Conservation (phyloP, 192 early-diverging fungal genomes). For the Spizellomyces punctatus region DNA sequence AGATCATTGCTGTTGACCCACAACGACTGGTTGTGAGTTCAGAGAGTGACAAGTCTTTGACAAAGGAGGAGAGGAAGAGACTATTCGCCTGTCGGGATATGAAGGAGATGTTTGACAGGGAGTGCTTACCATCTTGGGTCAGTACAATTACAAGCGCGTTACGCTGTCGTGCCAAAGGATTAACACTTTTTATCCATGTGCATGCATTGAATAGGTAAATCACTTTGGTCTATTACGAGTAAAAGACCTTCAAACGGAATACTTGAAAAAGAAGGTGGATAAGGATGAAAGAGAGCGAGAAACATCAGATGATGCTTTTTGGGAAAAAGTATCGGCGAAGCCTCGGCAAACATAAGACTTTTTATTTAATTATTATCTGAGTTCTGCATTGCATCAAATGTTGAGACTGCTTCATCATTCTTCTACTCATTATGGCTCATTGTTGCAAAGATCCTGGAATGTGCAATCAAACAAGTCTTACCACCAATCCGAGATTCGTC, state of each 20-base stretch:
- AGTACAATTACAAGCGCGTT: conserved; percentile 1
- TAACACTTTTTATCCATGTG: not conserved
- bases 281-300: conserved; percentile 32
- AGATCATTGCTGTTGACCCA: conserved; percentile 43
- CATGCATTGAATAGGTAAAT: conserved; percentile 24
- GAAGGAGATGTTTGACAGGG: conserved; percentile 60
- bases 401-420: too few relatives aligned
- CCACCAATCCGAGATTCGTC: too few relatives aligned
- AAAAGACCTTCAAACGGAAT: conserved; percentile 48
- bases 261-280: conserved; percentile 36
- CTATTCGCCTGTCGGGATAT: conserved; percentile 56
- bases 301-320: conserved; percentile 35
- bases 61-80: conserved; percentile 27
- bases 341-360: not conserved
- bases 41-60: conserved; percentile 33
- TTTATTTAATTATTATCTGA: too few relatives aligned
- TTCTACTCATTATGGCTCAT: too few relatives aligned
- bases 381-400: too few relatives aligned
- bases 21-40: conserved; percentile 45
- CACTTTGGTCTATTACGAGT: conserved; percentile 53
- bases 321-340: conserved; percentile 43
- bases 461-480: too few relatives aligned
- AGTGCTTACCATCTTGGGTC: conserved; percentile 77
- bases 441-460: too few relatives aligned
- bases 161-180: not conserved